Conservation (phyloP, 768 basidiomycete genomes). For the Mycena floridula region DNA sequence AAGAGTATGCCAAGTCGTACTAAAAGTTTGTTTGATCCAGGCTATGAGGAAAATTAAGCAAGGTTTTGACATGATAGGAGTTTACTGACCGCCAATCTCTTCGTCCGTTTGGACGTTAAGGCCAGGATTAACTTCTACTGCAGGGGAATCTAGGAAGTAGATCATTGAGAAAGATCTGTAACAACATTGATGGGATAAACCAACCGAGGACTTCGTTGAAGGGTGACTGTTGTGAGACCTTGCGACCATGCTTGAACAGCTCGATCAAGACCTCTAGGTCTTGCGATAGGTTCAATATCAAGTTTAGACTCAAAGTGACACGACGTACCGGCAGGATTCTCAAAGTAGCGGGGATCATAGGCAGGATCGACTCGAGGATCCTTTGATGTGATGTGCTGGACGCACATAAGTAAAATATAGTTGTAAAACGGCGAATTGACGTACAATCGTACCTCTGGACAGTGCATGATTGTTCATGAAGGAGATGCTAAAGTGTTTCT, state of each 20-base stretch:
- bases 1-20: neutral
- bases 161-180: neutral
- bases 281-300: no score
- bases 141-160: neutral
- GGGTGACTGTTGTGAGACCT: neutral
- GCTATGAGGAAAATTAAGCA: neutral
- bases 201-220: neutral
- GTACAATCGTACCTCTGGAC: conserved; percentile 30
- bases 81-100: neutral
- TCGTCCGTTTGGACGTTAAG: neutral
- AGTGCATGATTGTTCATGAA: conserved; percentile 25
- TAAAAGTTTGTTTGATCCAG: neutral
- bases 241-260: neutral
- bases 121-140: neutral
- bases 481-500: no score
- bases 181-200: neutral
- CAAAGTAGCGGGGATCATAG: conserved; percentile 18
- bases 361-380: conserved; percentile 13
- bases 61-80: neutral
- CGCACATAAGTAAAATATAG: neutral
- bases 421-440: conserved; percentile 1
- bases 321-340: no score
- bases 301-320: no score
- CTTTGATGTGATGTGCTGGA: conserved; percentile 5
- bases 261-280: neutral